Evolutionary conservation across 179 eudicot species (phyloP).

Genomic region (Actinidia chinensis): DNA sequence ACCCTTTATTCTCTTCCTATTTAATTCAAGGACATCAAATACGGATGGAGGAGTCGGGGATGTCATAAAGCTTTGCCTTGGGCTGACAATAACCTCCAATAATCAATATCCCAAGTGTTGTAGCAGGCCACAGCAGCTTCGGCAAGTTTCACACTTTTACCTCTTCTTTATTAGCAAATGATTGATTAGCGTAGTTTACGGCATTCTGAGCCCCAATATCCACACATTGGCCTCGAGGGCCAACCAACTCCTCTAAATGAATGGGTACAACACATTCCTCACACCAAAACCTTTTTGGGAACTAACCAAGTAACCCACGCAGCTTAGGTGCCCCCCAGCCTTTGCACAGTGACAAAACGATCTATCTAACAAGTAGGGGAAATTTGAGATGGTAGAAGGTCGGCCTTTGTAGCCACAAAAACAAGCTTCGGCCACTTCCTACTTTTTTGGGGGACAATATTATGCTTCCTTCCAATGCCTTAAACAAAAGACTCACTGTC

Average conservation of each 20-base stretch:
- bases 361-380: slow-evolving; percentile 86
- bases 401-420: slow-evolving; percentile 87
- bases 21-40: slow-evolving; percentile 77
- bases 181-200: slow-evolving; percentile 82
- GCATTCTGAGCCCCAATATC: slow-evolving; percentile 99
- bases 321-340: slow-evolving; percentile 91
- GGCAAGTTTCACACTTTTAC: slow-evolving; percentile 75
- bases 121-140: slow-evolving; percentile 96
- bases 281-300: slow-evolving; percentile 86
- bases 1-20: slow-evolving; percentile 89
- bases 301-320: slow-evolving; percentile 79
- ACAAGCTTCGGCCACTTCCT: slow-evolving; percentile 88
- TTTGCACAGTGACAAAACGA: slow-evolving; percentile 92
- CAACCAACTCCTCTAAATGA: slow-evolving; percentile 74
- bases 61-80: slow-evolving; percentile 95
- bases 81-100: slow-evolving; percentile 87
- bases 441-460: slow-evolving; percentile 46
- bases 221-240: slow-evolving; percentile 97
- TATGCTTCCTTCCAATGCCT: slow-evolving; percentile 59
- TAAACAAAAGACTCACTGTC: slow-evolving; percentile 78
- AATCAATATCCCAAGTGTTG: slow-evolving; percentile 90
- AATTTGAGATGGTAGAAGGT: slow-evolving; percentile 85
- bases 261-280: slow-evolving; percentile 73
- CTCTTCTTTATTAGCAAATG: slow-evolving; percentile 80
- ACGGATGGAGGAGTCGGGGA: slow-evolving; percentile 86